A percentile compares a stretch with the other conserved stretches of the same genome.
These are phyloP conservation scores for Ophiocordyceps polyrhachis-furcata DNA, from an alignment of 2,329 filamentous ascomycete genomes.

Conservation along the genomic window DNA sequence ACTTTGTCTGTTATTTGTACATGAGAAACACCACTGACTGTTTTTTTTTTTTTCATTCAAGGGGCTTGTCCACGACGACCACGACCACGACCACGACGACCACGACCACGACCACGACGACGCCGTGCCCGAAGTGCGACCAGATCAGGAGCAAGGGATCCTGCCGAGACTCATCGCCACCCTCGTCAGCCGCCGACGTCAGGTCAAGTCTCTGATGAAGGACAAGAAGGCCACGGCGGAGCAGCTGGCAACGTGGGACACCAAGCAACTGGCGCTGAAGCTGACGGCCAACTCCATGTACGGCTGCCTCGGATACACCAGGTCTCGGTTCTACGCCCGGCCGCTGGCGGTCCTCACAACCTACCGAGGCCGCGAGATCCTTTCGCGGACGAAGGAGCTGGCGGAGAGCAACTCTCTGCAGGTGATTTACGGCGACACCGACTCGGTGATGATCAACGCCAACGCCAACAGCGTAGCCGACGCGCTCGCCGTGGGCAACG, in stretches of 20 bases:
- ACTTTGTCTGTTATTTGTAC: no score
- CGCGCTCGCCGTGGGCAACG: slow-evolving; percentile 75
- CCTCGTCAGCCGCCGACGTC: slow-evolving; percentile 69
- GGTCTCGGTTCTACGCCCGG: slow-evolving; percentile 91
- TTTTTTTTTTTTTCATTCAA: no score
- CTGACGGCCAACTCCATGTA: slow-evolving; percentile 99
- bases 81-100: no score
- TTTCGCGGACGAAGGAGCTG: slow-evolving; percentile 86
- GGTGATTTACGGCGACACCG: slow-evolving; percentile 97
- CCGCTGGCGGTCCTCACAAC: slow-evolving; percentile 92
- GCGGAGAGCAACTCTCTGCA: slow-evolving; percentile 80
- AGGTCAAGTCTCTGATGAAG: slow-evolving; percentile 97
- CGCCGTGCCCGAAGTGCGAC: slow-evolving; percentile 70
- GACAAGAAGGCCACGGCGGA: slow-evolving; percentile 71
- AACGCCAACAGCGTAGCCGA: slow-evolving; percentile 88
- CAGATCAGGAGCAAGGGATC: slow-evolving; percentile 62
- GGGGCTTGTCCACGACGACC: no score
- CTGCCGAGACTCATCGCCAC: slow-evolving; percentile 82
- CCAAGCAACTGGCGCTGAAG: slow-evolving; percentile 92
- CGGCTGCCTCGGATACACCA: slow-evolving; percentile 90
- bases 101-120: slow-evolving; percentile 70
- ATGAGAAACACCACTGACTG: no score
- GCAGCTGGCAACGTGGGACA: slow-evolving; percentile 87
- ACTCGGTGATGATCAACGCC: slow-evolving; percentile 99
- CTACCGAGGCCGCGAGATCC: slow-evolving; percentile 92